Conservation (phyloP, 2,329 filamentous ascomycete species). For the Aspergillus felis region DNA sequence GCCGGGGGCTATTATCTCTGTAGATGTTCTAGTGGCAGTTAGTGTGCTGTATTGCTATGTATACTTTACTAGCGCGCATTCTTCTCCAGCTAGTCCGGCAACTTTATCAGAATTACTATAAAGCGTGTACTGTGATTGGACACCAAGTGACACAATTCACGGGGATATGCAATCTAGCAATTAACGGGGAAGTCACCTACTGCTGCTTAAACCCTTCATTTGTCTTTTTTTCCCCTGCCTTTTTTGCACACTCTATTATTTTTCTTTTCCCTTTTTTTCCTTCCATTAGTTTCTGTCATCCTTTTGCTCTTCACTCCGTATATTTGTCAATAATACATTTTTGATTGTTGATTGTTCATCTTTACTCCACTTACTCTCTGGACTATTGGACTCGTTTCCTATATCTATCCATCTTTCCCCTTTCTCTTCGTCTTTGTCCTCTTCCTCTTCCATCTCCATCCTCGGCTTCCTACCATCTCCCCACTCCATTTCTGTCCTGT, state of each 20-base stretch:
- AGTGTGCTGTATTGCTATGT: background rate
- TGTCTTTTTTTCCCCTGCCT: constrained; percentile 7
- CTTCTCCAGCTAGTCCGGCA: background rate
- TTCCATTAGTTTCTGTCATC: constrained; percentile 3
- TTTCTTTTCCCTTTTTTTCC: constrained; percentile 1
- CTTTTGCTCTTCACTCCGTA: background rate
- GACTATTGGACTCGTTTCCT: background rate
- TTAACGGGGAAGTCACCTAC: background rate
- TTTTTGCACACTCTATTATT: constrained; percentile 17
- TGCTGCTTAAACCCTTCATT: constrained; percentile 4
- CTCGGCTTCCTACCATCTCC: background rate
- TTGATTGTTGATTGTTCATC: background rate
- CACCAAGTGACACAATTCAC: background rate
- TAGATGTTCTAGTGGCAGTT: background rate
- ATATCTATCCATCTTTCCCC: background rate
- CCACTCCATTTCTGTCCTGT: background rate
- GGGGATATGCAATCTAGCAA: constrained; percentile 8
- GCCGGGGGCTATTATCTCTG: background rate
- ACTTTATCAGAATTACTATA: background rate
- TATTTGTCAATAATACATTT: background rate
- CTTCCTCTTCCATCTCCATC: constrained; percentile 2
- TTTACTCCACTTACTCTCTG: background rate
- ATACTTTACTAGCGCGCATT: background rate
- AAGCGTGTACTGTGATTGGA: background rate
- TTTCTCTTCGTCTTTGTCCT: constrained; percentile 3